Conservation (phyloP, 1,284 basidiomycete genomes). For the Neolentinus lepideus region DNA sequence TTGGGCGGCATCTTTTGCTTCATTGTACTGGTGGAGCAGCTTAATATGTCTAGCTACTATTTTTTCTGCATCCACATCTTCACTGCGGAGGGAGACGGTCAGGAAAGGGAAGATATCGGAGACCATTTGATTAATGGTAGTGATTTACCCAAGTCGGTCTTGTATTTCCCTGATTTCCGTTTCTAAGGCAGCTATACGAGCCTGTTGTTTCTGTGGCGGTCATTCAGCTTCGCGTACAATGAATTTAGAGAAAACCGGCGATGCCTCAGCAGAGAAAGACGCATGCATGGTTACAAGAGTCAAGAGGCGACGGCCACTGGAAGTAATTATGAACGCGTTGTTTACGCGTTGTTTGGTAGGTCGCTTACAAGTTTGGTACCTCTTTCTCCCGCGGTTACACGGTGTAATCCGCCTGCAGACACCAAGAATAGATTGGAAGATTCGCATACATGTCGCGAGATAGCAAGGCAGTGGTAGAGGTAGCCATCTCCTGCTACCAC, state of each 20-base stretch:
- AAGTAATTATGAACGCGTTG: background rate
- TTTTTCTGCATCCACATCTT: conserved; percentile 48
- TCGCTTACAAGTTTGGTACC: too few relatives aligned
- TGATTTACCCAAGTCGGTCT: conserved; percentile 42
- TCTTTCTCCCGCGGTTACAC: background rate
- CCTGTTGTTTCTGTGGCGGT: conserved; percentile 53
- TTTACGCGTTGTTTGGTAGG: conserved; percentile 4
- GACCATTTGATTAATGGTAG: background rate
- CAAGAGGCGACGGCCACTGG: background rate
- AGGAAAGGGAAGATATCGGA: background rate
- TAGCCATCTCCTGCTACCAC: background rate
- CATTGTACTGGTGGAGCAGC: conserved; percentile 69
- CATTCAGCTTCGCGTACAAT: too few relatives aligned
- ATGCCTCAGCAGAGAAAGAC: background rate
- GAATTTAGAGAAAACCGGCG: background rate
- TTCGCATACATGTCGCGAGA: background rate
- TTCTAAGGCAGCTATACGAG: conserved; percentile 42
- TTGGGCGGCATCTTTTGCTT: conserved; percentile 77
- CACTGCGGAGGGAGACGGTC: conserved; percentile 23
- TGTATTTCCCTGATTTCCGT: conserved; percentile 46
- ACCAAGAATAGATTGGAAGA: background rate
- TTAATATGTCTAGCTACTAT: conserved; percentile 67
- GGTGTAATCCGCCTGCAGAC: background rate
- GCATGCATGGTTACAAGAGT: background rate
- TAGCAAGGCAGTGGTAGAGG: background rate